Percentiles rank a stretch among this genome's conserved stretches.
phyloP scores from a whole-genome alignment of 768 basidiomycete species.

The Lactifluus subvellereus region DNA sequence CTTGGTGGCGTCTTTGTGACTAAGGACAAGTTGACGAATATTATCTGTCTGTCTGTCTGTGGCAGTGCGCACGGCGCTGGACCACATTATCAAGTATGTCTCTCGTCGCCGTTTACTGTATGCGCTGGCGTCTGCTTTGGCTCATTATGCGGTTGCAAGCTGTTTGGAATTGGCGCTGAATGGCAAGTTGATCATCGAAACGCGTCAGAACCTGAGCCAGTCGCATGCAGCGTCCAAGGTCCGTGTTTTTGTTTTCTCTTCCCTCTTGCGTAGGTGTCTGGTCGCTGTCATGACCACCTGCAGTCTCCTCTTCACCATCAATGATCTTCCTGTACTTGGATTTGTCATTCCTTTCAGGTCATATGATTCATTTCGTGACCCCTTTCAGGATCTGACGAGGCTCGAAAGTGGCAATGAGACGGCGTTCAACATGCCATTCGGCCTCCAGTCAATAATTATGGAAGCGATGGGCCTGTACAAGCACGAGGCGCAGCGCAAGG shows the following conservation, averaged over 20 bases:
- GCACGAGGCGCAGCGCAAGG: constrained; percentile 58
- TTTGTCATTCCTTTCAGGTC: constrained; percentile 29
- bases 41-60: too few species aligned
- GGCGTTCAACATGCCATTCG: constrained; percentile 70
- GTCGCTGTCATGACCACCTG: constrained; percentile 23
- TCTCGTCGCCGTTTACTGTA: not conserved
- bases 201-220: constrained; percentile 63
- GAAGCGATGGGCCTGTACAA: constrained; percentile 59
- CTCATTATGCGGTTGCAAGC: too few species aligned
- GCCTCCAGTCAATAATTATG: constrained; percentile 52
- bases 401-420: constrained; percentile 71
- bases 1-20: constrained; percentile 90
- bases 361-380: not conserved
- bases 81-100: constrained; percentile 75
- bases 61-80: constrained; percentile 65
- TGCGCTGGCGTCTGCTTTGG: constrained; percentile 75
- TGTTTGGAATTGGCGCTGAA: too few species aligned
- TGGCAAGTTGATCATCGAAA: constrained; percentile 66
- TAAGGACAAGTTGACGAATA: too few species aligned
- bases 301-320: constrained; percentile 77
- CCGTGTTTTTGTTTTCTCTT: not conserved
- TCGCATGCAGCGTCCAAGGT: constrained; percentile 75
- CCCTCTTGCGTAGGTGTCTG: not conserved
- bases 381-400: constrained; percentile 58
- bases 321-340: constrained; percentile 51